Base-by-base conservation (phyloP, 306 rosid species). In the Cucurbita maxima region DNA sequence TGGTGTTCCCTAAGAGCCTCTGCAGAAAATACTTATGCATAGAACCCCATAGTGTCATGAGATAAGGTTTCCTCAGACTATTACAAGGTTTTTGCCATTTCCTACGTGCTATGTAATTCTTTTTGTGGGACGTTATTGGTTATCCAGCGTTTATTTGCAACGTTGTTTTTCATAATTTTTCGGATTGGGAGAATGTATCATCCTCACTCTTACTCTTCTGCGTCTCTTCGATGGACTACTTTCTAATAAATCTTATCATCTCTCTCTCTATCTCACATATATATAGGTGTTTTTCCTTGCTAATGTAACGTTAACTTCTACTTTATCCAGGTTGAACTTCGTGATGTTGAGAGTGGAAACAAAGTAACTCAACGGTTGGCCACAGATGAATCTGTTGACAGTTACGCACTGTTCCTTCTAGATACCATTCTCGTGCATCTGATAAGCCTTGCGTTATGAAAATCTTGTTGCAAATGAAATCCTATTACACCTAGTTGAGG, bases 291-390 rank as follows among this genome's bases (percentile, higher is more conserved):
- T 18, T 19, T 66, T 20, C 18, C 37, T 43, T 66, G 16, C 72
- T n/a, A 19, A n/a, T 64, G 16, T 64, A 64, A 64, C 18, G 19
- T 64, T 50, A 73, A 70, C 60, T n/a, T 84, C 45, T 80, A 63
- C 85, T 81, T 58, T 36, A 22, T 51, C 43, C 79, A 93, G 98
- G 96, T 90, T 75, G 97, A 94, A 80, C 95, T 94, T 67, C 97
- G 97, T 62, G 99, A 94, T 37, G 50, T 94, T 75, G 85, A 82
- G 59, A 82, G 86, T 44, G 97, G 98, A 80, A 91, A 83, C 89
- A 91, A 94, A 86, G 89, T 88, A 63, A 69, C 86, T 20, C 87
- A 86, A 68, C 84, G 99, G 51, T 72, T 89, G 72, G 86, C 81
- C 54, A 91, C 98, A 11, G 84, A 83, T 20, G 97, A 94, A 60